These are phyloP conservation scores for Clonostachys sp. DNA, from an alignment of 2,329 filamentous ascomycete species.

Conservation along the genomic window DNA sequence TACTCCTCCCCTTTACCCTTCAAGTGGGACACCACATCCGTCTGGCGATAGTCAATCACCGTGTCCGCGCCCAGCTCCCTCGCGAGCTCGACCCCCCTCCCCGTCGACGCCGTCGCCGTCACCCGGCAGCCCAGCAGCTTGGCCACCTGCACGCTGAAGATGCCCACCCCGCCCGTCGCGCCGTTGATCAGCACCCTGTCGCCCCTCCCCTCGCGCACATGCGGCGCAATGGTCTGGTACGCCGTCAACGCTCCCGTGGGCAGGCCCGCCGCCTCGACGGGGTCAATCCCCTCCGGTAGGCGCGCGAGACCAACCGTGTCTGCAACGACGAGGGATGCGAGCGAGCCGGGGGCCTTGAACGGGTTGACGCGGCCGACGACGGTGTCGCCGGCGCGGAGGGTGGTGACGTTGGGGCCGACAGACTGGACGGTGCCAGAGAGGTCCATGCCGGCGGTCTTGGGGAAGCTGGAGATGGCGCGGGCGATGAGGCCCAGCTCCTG, in stretches of 20 bases:
- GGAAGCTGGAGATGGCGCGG: conserved; percentile 20
- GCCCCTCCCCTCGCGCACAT: conserved; percentile 47
- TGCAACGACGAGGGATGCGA: conserved; percentile 35
- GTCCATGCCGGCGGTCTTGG: conserved; percentile 43
- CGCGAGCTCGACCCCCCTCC: conserved; percentile 50
- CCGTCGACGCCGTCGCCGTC: conserved; percentile 53
- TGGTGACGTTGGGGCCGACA: conserved; percentile 14
- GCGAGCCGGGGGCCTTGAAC: conserved; percentile 25
- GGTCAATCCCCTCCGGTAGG: conserved; percentile 30
- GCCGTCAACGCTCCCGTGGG: conserved; percentile 42
- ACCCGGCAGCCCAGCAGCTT: conserved; percentile 59
- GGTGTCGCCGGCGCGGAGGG: conserved; percentile 29
- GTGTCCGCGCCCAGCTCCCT: conserved; percentile 58
- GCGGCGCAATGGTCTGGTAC: conserved; percentile 39
- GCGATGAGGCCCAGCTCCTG: conserved; percentile 31
- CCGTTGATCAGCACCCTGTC: conserved; percentile 62
- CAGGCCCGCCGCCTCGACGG: conserved; percentile 34
- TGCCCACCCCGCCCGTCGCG: conserved; percentile 58
- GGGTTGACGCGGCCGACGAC: conserved; percentile 33
- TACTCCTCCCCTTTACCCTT: conserved; percentile 40
- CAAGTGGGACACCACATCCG: conserved; percentile 41
- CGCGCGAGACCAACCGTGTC: conserved; percentile 22
- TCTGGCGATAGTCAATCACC: conserved; percentile 55
- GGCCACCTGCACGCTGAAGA: conserved; percentile 59
- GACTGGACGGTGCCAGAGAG: conserved; percentile 42